Evolutionary conservation across 202 grass and related monocot genomes (phyloP).

Genomic region (Hordeum pubiflorum): DNA sequence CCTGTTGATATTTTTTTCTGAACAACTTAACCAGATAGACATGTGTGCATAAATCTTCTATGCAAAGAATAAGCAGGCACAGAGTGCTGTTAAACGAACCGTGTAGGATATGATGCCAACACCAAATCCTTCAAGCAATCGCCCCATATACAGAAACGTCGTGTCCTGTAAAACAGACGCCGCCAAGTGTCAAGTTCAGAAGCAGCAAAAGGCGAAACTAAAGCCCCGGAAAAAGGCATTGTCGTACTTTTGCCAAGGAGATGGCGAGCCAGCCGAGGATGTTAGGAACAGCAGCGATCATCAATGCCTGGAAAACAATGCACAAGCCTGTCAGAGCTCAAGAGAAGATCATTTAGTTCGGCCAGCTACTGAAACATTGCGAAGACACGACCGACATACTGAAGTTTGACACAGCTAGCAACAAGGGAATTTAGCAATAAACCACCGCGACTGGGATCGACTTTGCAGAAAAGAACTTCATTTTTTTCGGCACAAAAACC

Average conservation of each 20-base stretch:
- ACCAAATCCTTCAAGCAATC: conserved; percentile 89
- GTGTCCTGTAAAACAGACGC: conserved; percentile 48
- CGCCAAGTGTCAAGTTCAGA: neutral
- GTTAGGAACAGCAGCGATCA: conserved; percentile 86
- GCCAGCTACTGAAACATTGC: neutral
- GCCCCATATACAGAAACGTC: conserved; percentile 87
- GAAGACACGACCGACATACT: neutral
- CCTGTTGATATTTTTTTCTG: neutral
- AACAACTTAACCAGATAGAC: neutral
- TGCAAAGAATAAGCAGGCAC: neutral
- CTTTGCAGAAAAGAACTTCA: too few species aligned
- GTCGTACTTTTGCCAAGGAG: conserved; percentile 73
- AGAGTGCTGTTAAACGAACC: conserved; percentile 30
- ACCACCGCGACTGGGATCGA: too few species aligned
- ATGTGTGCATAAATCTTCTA: neutral
- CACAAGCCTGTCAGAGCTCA: neutral
- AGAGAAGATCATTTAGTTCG: too few species aligned
- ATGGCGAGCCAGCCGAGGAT: conserved; percentile 90
- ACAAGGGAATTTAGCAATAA: neutral
- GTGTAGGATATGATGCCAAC: conserved; percentile 89
- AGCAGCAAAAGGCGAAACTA: neutral
- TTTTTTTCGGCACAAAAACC: too few species aligned
- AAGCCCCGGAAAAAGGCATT: neutral
- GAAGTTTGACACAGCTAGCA: neutral
- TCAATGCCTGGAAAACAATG: conserved; percentile 60